phyloP scores from a whole-genome alignment of 2,329 filamentous ascomycete genomes.

The Hortaea sp. region DNA sequence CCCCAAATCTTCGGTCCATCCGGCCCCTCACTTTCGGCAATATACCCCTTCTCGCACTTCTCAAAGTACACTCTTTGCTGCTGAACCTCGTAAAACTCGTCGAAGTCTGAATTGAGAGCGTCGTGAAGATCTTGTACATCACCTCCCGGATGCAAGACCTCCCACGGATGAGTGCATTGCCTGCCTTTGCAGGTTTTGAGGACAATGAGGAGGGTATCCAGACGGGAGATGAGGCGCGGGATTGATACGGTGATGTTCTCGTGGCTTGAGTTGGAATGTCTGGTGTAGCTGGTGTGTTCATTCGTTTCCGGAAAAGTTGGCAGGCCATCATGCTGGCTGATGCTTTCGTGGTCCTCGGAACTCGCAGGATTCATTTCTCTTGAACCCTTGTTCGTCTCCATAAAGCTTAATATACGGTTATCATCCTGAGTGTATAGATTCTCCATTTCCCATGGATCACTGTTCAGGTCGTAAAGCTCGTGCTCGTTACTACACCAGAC shows the following conservation, averaged over 20 bases:
- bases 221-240: constrained; percentile 12
- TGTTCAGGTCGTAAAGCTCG: constrained; percentile 49
- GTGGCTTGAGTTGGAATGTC: neutral
- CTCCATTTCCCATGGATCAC: neutral
- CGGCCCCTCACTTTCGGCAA: constrained; percentile 47
- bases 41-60: constrained; percentile 47
- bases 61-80: constrained; percentile 40
- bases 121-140: constrained; percentile 17
- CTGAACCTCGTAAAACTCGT: constrained; percentile 23
- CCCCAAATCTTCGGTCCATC: constrained; percentile 9
- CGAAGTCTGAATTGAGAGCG: constrained; percentile 18
- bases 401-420: neutral
- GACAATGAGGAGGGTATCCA: constrained; percentile 25
- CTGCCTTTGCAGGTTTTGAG: constrained; percentile 24
- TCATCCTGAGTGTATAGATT: neutral
- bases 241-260: neutral
- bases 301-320: neutral
- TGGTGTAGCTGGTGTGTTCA: neutral
- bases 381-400: neutral
- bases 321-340: constrained; percentile 10
- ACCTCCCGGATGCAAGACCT: constrained; percentile 21
- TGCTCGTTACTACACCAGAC: constrained; percentile 61
- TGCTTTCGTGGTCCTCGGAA: constrained; percentile 14
- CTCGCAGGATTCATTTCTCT: neutral
- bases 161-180: constrained; percentile 24